These are phyloP conservation scores for Thozetella sp. DNA, from an alignment of 495 filamentous ascomycete genomes.

Conservation along the genomic window DNA sequence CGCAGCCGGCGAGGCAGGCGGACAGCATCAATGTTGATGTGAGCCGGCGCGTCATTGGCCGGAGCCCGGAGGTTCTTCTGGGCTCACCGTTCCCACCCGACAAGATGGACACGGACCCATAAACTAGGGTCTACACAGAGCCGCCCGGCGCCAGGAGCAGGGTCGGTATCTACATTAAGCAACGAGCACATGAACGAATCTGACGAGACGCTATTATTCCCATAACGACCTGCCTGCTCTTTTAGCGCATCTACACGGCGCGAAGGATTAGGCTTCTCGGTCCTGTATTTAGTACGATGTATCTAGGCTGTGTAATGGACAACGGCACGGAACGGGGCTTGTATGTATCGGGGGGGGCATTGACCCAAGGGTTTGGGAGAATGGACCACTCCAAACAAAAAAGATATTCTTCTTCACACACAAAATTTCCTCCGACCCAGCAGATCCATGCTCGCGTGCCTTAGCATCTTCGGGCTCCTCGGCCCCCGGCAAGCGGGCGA, in stretches of 20 bases:
- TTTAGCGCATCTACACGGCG: background rate
- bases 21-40: background rate
- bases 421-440: too few relatives aligned
- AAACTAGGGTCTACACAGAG: too few relatives aligned
- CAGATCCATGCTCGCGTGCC: too few relatives aligned
- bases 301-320: too few relatives aligned
- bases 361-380: too few relatives aligned
- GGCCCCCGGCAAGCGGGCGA: too few relatives aligned
- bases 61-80: conserved; percentile 27
- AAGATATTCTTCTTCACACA: too few relatives aligned
- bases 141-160: background rate
- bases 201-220: background rate
- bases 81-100: conserved; percentile 29
- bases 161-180: background rate
- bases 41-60: background rate
- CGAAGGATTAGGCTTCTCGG: background rate
- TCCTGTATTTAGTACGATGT: background rate
- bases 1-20: background rate
- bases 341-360: too few relatives aligned
- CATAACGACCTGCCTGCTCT: background rate
- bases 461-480: too few relatives aligned
- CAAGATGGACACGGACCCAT: conserved; percentile 26
- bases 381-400: too few relatives aligned
- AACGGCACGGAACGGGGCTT: too few relatives aligned
- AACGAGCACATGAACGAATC: conserved; percentile 1